Evolutionary conservation across 495 filamentous ascomycete genomes (phyloP), one percentile per base, ranked within the genome.

Genomic region (Neurospora intermedia): DNA sequence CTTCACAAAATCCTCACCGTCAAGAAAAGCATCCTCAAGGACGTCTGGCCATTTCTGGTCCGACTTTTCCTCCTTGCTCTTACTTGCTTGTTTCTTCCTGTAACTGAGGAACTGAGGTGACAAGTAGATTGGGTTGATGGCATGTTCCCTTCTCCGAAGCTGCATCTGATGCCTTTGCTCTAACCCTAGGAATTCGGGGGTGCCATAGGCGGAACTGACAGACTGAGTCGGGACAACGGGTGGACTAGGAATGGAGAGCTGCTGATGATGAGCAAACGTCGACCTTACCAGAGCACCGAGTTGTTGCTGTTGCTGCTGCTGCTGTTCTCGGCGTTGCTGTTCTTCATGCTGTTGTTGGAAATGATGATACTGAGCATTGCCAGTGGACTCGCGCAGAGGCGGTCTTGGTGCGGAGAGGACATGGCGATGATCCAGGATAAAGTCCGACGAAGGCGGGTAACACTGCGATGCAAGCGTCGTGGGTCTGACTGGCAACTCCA

Each of bases 21-120:
- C 91, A 78, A 96, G 90, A 78, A 99, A 98, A 20, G 93, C 92
- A 79, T 91, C 86, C 80, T 99, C 96, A 18, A 98, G 81, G 75
- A 90, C 83, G 75, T 94, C 90, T 6, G 94, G 91, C 95, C 95
- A 98, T 75, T 91, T 85, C 66, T 85, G 80, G 69, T 82, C 82
- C 48, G 80, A 74, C 78, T 84, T 82, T 75, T 81, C 80, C 75
- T 83, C 80, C 73, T 85, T 84, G 69, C 88, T 86, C 73, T 85
- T 84, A 69, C 88, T 86, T 73, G 85, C 86, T 79, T 93, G 91
- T 74, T 90, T 88, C 70, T 87, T 86, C 74, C 94, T 87, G 80
- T 91, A 92, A 74, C 88, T 85, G 66, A 83, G 83, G 81, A 96
- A 97, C 72, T 89, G 83, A 35, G 82, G 81, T 38, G 84, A 84